Evolutionary conservation across 108 stramenopile genomes (phyloP).

Genomic region (Nitzschia inconspicua): DNA sequence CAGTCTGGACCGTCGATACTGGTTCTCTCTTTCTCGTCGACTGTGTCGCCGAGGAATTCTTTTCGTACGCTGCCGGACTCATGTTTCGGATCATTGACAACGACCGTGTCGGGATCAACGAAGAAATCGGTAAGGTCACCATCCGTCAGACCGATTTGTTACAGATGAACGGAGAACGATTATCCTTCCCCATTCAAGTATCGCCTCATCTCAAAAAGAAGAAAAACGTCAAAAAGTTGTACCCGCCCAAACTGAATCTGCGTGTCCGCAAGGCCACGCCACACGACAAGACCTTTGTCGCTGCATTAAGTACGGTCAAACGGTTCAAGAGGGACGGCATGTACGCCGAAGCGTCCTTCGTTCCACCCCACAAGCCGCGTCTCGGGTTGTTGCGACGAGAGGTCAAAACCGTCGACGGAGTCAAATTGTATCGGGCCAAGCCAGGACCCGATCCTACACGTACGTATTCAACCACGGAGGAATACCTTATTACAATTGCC

Average conservation of each 20-base stretch:
- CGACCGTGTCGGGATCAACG: slow-evolving; percentile 26
- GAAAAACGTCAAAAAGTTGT: too few species aligned
- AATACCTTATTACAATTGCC: too few species aligned
- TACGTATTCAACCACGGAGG: too few species aligned
- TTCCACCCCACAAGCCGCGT: slow-evolving; percentile 7
- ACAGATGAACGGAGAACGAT: slow-evolving; percentile 31
- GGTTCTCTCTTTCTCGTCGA: slow-evolving; percentile 51
- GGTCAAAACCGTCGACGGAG: slow-evolving; percentile 15
- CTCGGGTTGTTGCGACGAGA: slow-evolving; percentile 13
- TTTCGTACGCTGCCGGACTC: slow-evolving; percentile 39
- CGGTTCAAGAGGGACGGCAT: slow-evolving; percentile 18
- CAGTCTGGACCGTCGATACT: slow-evolving; percentile 59
- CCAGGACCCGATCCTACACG: slow-evolving; percentile 69
- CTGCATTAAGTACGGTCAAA: slow-evolving; percentile 2
- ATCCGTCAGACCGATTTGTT: slow-evolving; percentile 15
- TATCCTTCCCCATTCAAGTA: too few species aligned
- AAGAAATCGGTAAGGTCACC: slow-evolving; percentile 34
- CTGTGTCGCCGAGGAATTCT: slow-evolving; percentile 42
- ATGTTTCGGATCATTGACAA: slow-evolving; percentile 53
- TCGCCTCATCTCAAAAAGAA: too few species aligned
- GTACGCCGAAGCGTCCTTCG: slow-evolving; percentile 25
- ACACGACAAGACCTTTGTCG: slow-evolving; percentile 15
- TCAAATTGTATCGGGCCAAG: slow-evolving; percentile 41
- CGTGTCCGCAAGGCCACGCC: slow-evolving; percentile 19
- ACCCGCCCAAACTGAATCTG: slow-evolving; percentile 7